Conservation (phyloP, 1,284 basidiomycete species). For the Ganoderma boninense region DNA sequence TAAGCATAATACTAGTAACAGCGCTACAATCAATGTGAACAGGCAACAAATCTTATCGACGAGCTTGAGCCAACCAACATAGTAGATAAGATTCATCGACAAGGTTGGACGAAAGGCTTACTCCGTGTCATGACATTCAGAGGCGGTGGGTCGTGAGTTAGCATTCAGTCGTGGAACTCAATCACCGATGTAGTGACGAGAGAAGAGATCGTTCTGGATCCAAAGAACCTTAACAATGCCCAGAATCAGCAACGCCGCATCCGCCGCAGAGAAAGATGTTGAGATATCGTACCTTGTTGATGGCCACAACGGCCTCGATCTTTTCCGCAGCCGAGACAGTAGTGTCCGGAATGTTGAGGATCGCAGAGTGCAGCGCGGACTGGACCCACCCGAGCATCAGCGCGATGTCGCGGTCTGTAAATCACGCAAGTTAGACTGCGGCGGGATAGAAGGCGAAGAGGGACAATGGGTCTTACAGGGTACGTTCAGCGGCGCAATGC, state of each 20-base stretch:
- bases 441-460: not conserved
- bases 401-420: conserved; percentile 45
- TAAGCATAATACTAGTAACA: not conserved
- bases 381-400: conserved; percentile 45
- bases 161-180: conserved; percentile 18
- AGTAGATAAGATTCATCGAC: not conserved
- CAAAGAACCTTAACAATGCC: conserved; percentile 46
- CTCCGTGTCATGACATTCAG: not conserved
- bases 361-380: conserved; percentile 43
- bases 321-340: conserved; percentile 43
- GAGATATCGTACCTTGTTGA: conserved; percentile 49
- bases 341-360: conserved; percentile 41
- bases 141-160: not conserved
- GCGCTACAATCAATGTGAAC: not conserved
- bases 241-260: conserved; percentile 10
- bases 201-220: conserved; percentile 59
- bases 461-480: conserved; percentile 39
- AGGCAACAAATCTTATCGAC: not conserved
- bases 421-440: conserved; percentile 1
- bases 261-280: not conserved
- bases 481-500: conserved; percentile 44
- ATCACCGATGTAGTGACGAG: conserved; percentile 51
- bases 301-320: conserved; percentile 49
- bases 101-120: not conserved
- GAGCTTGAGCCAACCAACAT: not conserved